These are phyloP conservation scores for Canavalia gladiata DNA, from an alignment of 306 rosid genomes.

Conservation along the genomic window DNA sequence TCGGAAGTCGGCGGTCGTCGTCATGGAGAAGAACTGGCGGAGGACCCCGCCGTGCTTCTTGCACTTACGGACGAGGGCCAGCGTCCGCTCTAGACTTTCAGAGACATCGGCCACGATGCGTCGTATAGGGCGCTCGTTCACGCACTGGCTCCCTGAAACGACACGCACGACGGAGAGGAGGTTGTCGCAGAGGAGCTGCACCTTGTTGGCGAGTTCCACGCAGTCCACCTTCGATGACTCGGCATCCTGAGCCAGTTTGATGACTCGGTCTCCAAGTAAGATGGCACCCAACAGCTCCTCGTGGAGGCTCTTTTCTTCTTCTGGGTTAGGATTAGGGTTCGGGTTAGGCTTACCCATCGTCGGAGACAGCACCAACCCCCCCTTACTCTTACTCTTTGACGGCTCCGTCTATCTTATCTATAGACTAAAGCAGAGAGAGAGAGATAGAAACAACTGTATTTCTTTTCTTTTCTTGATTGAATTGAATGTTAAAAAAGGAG, in stretches of 20 bases:
- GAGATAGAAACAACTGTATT: neutral
- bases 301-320: conserved; percentile 62
- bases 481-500: neutral
- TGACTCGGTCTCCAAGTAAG: conserved; percentile 70
- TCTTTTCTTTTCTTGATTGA: neutral
- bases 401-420: neutral
- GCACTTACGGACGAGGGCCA: conserved; percentile 67
- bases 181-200: conserved; percentile 67
- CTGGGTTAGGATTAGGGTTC: neutral
- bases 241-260: conserved; percentile 74
- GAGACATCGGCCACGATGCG: conserved; percentile 71
- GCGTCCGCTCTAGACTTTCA: conserved; percentile 72
- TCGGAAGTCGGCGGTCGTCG: conserved; percentile 69
- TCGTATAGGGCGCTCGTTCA: conserved; percentile 80
- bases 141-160: conserved; percentile 57
- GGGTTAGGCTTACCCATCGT: conserved; percentile 50
- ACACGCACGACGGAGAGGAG: conserved; percentile 70
- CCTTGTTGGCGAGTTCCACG: conserved; percentile 63
- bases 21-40: conserved; percentile 77
- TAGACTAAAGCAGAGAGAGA: neutral
- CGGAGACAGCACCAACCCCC: neutral
- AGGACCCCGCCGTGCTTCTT: conserved; percentile 72
- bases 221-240: conserved; percentile 67
- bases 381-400: neutral
- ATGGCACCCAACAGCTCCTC: conserved; percentile 71